Base-by-base conservation (phyloP, 345 rosid genomes). In the Ailanthus altissimus region DNA sequence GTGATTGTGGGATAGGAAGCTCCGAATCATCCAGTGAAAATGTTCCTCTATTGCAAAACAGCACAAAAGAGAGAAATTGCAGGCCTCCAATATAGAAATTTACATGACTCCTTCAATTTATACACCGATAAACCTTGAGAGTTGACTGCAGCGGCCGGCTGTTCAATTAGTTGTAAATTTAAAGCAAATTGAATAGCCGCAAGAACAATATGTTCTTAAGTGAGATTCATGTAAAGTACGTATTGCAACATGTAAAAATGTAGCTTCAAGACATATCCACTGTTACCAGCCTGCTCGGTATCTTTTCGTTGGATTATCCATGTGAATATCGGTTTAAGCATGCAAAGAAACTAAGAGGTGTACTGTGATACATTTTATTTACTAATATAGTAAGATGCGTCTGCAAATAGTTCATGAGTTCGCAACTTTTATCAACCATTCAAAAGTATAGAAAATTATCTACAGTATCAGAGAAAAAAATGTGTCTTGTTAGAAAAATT, bases 1-100 rank as follows among this genome's bases (percentile, higher is more conserved):
- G 49, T 11, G 46, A 45, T 4, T 15, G 15, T 42, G 56, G n/a
- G 5, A 13, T n/a, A 1, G 49, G 46, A 8, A 60, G 46, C 25
- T 49, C 8, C 13, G 59, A 49, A 36, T 21, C 73, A 43, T 36
- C 28, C 60, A 36, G 61, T 23, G 58, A 68, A 9, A 59, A 18
- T 21, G 36, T 58, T 8, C 81, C 78, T 47, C 74, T 79, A 28
- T 28, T 73, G 36, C 50, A 42, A 32, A 65, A 23, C n/a, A 40
- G 40, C n/a, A 0, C 18, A 5, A 62, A 38, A 6, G 61, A 53
- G 28, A 54, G 4, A 36, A 4, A 20, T 36, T 18, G 25, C 43
- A 32, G 21, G 2, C 7, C 60, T 36, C 51, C 61, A 21, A 42
- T 32, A 38, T 0, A 61, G 65, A 28, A 28, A 61, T 61, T 26